A percentile compares a stretch with the other conserved stretches of the same genome.
These are phyloP conservation scores for Suhomyces yuchorum DNA, from an alignment of 1,139 yeast species.

Conservation along the genomic window DNA sequence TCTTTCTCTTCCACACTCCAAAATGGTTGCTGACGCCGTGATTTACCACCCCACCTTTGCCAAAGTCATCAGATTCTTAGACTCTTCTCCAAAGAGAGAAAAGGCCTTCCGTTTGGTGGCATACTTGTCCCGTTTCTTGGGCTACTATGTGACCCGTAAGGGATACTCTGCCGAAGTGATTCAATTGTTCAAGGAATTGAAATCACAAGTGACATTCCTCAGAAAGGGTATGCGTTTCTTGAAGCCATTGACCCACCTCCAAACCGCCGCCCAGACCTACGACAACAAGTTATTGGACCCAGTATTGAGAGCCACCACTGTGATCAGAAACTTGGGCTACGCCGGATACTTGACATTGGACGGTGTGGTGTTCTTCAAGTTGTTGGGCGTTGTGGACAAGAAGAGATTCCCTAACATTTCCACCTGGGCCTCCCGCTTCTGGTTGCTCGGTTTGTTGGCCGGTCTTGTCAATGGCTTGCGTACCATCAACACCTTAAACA, in stretches of 20 bases:
- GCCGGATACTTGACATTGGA: conserved; percentile 78
- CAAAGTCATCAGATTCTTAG: conserved; percentile 65
- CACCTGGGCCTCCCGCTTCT: conserved; percentile 61
- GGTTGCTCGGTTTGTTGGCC: conserved; percentile 74
- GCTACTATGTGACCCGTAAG: conserved; percentile 61
- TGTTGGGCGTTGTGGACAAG: conserved; percentile 44
- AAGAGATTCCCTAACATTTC: conserved; percentile 39
- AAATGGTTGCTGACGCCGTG: conserved; percentile 67
- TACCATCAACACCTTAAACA: conserved; percentile 17
- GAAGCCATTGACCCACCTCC: conserved; percentile 77
- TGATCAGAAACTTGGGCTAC: conserved; percentile 70
- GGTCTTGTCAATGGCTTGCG: conserved; percentile 62
- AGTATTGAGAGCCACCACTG: conserved; percentile 56
- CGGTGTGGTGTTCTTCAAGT: conserved; percentile 68
- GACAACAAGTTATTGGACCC: conserved; percentile 76
- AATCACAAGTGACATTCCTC: conserved; percentile 62
- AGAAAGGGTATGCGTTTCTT: conserved; percentile 86
- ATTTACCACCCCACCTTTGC: conserved; percentile 75
- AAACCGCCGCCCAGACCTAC: conserved; percentile 66
- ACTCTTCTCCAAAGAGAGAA: conserved; percentile 68
- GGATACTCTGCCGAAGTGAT: conserved; percentile 58
- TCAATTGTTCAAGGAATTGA: conserved; percentile 53
- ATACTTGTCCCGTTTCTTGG: conserved; percentile 73
- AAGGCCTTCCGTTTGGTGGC: conserved; percentile 80
- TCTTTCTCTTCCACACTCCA: not conserved